These are phyloP conservation scores for Xylariaceae sp. DNA, from an alignment of 2,329 filamentous ascomycete species.

Conservation along the genomic window DNA sequence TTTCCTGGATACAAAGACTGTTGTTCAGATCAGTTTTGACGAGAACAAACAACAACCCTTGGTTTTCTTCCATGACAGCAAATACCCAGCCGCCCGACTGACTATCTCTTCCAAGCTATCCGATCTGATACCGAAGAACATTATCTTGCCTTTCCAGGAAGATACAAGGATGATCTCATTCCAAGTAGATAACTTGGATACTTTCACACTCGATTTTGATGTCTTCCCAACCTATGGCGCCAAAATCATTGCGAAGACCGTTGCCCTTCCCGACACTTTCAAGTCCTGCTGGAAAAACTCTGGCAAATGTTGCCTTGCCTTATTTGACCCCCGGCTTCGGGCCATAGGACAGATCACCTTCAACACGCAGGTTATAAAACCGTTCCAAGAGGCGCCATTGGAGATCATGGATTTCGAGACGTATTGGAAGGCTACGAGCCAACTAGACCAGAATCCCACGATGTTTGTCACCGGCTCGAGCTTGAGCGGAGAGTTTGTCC, in stretches of 20 bases:
- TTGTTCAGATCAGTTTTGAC: slow-evolving; percentile 88
- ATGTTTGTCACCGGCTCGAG: slow-evolving; percentile 93
- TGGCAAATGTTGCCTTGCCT: slow-evolving; percentile 74
- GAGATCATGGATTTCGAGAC: slow-evolving; percentile 98
- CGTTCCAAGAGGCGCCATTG: slow-evolving; percentile 83
- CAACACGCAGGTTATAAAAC: slow-evolving; percentile 92
- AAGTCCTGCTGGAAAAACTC: slow-evolving; percentile 68
- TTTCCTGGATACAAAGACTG: slow-evolving; percentile 95
- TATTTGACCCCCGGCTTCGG: slow-evolving; percentile 87
- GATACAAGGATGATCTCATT: slow-evolving; percentile 91
- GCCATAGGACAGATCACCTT: slow-evolving; percentile 93
- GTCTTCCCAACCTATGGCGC: slow-evolving; percentile 97
- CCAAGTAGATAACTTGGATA: slow-evolving; percentile 88
- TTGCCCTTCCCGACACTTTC: slow-evolving; percentile 85
- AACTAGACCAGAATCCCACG: slow-evolving; percentile 77
- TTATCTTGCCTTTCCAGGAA: slow-evolving; percentile 92
- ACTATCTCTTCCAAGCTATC: slow-evolving; percentile 96
- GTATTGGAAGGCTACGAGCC: slow-evolving; percentile 98
- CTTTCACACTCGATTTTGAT: slow-evolving; percentile 93
- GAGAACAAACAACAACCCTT: slow-evolving; percentile 69
- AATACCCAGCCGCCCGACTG: slow-evolving; percentile 88
- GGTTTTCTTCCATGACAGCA: slow-evolving; percentile 93
- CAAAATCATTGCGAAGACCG: slow-evolving; percentile 93
- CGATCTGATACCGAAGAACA: slow-evolving; percentile 92
- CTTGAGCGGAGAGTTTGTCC: slow-evolving; percentile 89